These are phyloP conservation scores for Suillus spraguei DNA, from an alignment of 768 basidiomycete genomes.

Conservation along the genomic window DNA sequence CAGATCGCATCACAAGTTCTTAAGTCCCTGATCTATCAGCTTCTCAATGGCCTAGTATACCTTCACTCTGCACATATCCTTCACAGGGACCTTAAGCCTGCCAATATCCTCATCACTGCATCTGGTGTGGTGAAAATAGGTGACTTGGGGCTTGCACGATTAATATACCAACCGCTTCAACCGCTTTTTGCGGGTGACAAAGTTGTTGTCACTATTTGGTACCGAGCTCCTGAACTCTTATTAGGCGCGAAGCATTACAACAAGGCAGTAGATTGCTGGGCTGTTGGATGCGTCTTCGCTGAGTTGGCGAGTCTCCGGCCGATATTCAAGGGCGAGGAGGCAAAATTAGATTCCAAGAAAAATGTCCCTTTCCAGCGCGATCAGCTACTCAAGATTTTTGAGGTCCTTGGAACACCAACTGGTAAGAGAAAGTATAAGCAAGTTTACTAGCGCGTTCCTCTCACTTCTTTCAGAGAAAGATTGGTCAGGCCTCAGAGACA, in stretches of 20 bases:
- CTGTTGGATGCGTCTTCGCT: slow-evolving; percentile 96
- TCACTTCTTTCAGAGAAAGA: slow-evolving; percentile 60
- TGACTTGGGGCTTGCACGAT: slow-evolving; percentile 92
- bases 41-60: slow-evolving; percentile 92
- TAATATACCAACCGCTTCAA: slow-evolving; percentile 90
- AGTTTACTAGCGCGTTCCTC: slow-evolving; percentile 6
- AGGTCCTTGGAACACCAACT: slow-evolving; percentile 87
- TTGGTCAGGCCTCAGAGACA: slow-evolving; percentile 84
- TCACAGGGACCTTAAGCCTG: slow-evolving; percentile 97
- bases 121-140: slow-evolving; percentile 94
- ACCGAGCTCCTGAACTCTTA: slow-evolving; percentile 94
- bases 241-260: slow-evolving; percentile 98
- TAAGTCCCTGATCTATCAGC: slow-evolving; percentile 92
- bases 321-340: slow-evolving; percentile 99
- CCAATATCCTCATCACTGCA: slow-evolving; percentile 95
- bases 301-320: slow-evolving; percentile 92
- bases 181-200: slow-evolving; percentile 94
- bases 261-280: slow-evolving; percentile 96
- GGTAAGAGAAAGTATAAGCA: slow-evolving; percentile 47
- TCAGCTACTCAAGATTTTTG: slow-evolving; percentile 94
- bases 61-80: slow-evolving; percentile 94
- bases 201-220: slow-evolving; percentile 99
- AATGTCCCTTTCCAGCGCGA: slow-evolving; percentile 97
- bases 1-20: slow-evolving; percentile 78
- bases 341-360: slow-evolving; percentile 96